Base-by-base conservation (phyloP, 257 asterid genomes). In the Agastache rugosa region DNA sequence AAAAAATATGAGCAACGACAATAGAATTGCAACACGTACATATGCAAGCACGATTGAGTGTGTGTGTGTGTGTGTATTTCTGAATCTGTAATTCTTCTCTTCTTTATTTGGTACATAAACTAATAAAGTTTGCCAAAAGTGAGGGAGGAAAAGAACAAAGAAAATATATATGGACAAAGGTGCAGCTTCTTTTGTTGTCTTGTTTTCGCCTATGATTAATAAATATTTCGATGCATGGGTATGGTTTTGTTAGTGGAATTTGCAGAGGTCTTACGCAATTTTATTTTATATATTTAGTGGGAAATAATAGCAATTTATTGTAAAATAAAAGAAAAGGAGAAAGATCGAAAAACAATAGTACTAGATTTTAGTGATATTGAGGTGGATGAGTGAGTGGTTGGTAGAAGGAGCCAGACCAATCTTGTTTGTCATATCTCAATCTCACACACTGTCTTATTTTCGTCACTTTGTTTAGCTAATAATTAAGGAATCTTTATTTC, bases 141-240 rank as follows among this genome's bases (percentile, higher is more conserved):
- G 5, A n/a, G 58, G 17, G 39, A 3, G 5, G 25, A 20, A 35
- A 31, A 68, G 6, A n/a, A 3, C 23, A 47, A 27, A 31, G 16
- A 17, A 42, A 71, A 16, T 3, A n/a, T 60, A 16, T 3, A n/a
- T 60, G 66, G 66, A 60, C 23, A 60, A 60, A 29, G 66, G 41
- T 2, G 66, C 69, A 60, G 54, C 76, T 60, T 73, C 54, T 73
- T 17, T 35, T 17, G 29, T 63, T 73, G 71, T 63, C 77, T 48
- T 50, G 20, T 63, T 50, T 73, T 35, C 42, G 53, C 63, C 22
- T 47, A n/a, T 42, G 42, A 56, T 41, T 10, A 2, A 25, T 58
- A 59, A 2, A 25, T 58, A 59, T 27, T 20, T 70, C 47, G 47
- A 71, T n/a, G 34, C 7, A 6, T 5, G 6, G 6, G 47, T 25